Conservation (phyloP, 2,329 filamentous ascomycete species). For the Fonsecaea erecta region DNA sequence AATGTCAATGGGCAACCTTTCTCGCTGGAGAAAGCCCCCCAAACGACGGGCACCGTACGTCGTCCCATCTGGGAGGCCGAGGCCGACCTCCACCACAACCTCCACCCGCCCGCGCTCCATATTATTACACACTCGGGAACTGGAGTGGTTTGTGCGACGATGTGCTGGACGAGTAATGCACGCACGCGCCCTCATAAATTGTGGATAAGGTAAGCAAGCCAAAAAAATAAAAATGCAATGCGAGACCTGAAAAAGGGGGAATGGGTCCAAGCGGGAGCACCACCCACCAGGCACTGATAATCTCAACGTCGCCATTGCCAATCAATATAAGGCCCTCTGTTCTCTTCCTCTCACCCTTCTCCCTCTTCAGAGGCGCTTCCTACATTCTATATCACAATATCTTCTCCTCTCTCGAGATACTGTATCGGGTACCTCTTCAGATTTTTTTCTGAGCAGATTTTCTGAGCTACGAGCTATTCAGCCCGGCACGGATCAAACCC, state of each 20-base stretch:
- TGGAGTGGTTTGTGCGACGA: not conserved
- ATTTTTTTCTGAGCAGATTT: too few relatives aligned
- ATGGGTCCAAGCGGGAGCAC: not conserved
- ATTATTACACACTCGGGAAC: not conserved
- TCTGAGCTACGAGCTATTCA: too few relatives aligned
- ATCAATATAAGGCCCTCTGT: not conserved
- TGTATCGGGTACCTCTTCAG: too few relatives aligned
- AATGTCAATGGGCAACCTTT: too few relatives aligned
- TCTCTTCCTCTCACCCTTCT: too few relatives aligned
- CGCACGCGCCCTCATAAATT: not conserved
- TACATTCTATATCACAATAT: too few relatives aligned
- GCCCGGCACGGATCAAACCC: too few relatives aligned
- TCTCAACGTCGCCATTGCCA: not conserved
- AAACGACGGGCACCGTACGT: too few relatives aligned
- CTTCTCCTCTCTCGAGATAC: too few relatives aligned
- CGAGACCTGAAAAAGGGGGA: not conserved
- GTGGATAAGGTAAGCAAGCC: slow-evolving; percentile 3
- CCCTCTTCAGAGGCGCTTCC: not conserved
- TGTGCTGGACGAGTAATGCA: not conserved
- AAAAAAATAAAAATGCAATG: not conserved
- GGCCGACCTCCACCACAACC: not conserved
- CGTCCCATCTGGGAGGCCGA: not conserved
- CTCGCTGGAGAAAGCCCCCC: too few relatives aligned
- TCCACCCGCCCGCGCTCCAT: not conserved
- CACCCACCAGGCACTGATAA: too few relatives aligned